Conservation (phyloP, 306 rosid species). For the Quercus suber region DNA sequence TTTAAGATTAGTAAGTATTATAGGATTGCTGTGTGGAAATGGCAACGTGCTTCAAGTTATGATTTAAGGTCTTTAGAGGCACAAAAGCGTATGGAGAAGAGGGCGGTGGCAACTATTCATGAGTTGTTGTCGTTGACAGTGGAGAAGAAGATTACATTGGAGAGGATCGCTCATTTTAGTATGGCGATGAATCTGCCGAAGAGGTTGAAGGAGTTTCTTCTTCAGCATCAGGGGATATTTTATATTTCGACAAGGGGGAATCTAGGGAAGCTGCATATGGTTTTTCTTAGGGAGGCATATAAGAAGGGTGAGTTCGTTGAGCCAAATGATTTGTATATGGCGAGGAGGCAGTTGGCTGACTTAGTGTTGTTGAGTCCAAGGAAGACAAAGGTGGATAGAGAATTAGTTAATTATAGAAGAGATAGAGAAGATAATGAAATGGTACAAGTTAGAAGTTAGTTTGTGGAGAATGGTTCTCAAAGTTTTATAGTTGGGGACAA, state of each 20-base stretch:
- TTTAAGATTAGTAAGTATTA: slow-evolving; percentile 84
- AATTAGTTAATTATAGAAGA: slow-evolving; percentile 59
- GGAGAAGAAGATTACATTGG: slow-evolving; percentile 86
- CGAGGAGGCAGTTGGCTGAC: slow-evolving; percentile 69
- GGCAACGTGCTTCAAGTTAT: slow-evolving; percentile 78
- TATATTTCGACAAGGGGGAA: slow-evolving; percentile 87
- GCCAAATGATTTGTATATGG: slow-evolving; percentile 78
- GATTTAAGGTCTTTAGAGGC: slow-evolving; percentile 90
- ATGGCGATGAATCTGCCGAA: slow-evolving; percentile 70
- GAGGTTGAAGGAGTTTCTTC: slow-evolving; percentile 84
- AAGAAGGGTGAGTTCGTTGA: slow-evolving; percentile 69
- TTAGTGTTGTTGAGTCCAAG: slow-evolving; percentile 71
- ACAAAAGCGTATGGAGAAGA: slow-evolving; percentile 82
- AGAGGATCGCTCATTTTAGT: slow-evolving; percentile 86
- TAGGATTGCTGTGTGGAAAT: slow-evolving; percentile 82
- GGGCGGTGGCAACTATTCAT: slow-evolving; percentile 77
- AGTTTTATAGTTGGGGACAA: slow-evolving; percentile 27
- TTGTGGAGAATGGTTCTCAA: slow-evolving; percentile 36
- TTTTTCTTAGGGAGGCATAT: slow-evolving; percentile 83
- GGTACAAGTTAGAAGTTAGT: slow-evolving; percentile 35
- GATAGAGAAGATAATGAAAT: slow-evolving; percentile 55
- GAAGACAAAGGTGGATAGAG: slow-evolving; percentile 61
- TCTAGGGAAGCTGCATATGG: slow-evolving; percentile 89
- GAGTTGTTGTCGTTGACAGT: slow-evolving; percentile 70
- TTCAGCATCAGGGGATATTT: slow-evolving; percentile 89